These are phyloP conservation scores for Trichoderma oligosporum DNA, from an alignment of 2,329 filamentous ascomycete species.

Conservation along the genomic window DNA sequence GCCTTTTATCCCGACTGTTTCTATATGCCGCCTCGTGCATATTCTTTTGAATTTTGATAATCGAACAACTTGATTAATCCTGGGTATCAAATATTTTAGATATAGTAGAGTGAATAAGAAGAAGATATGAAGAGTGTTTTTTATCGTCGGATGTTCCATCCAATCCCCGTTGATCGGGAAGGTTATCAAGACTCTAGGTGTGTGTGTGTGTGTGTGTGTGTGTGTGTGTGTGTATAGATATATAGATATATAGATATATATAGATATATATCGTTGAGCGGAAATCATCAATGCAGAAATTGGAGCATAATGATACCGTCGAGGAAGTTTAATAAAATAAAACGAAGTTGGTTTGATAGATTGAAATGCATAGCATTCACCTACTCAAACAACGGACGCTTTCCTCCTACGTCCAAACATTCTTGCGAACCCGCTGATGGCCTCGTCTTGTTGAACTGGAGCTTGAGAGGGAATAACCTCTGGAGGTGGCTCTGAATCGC, in stretches of 20 bases:
- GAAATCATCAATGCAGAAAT: not conserved
- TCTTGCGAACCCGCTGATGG: slow-evolving; percentile 42
- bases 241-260: too few species aligned
- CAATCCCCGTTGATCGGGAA: not conserved
- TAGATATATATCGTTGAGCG: not conserved
- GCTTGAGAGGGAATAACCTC: slow-evolving; percentile 27
- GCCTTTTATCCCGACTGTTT: not conserved
- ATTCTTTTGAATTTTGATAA: not conserved
- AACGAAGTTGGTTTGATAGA: too few species aligned
- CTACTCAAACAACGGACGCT: slow-evolving; percentile 32
- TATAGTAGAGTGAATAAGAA: not conserved
- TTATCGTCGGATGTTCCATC: not conserved
- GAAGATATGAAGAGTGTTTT: slow-evolving; percentile 1
- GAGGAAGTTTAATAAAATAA: not conserved
- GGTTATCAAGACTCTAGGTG: not conserved
- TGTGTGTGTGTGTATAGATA: too few species aligned
- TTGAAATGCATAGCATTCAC: too few species aligned
- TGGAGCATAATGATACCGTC: not conserved
- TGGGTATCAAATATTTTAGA: slow-evolving; percentile 10
- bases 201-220: too few species aligned
- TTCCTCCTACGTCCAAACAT: slow-evolving; percentile 52
- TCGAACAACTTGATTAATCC: not conserved
- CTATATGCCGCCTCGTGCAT: not conserved
- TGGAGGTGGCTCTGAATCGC: slow-evolving; percentile 62
- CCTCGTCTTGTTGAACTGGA: slow-evolving; percentile 35